These are phyloP conservation scores for Fallopia convolvulus DNA, from an alignment of 148 eudicot genomes.

Conservation along the genomic window DNA sequence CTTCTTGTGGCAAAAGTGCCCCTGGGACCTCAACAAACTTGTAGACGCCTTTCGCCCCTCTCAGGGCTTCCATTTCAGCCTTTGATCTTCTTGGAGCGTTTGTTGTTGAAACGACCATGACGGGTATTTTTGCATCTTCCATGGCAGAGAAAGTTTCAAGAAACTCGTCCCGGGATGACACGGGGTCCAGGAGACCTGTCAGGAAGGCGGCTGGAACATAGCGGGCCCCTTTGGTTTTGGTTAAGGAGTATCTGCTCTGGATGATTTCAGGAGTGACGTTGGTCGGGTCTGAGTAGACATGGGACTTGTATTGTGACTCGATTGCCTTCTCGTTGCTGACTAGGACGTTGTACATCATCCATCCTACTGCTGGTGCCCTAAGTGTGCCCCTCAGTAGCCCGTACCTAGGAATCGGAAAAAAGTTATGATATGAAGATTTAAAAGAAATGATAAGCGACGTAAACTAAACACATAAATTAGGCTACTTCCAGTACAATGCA, in stretches of 20 bases:
- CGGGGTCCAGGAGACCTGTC: conserved; percentile 88
- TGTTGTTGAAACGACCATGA: conserved; percentile 56
- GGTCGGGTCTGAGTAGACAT: conserved; percentile 72
- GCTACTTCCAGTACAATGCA: background rate
- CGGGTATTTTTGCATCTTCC: conserved; percentile 53
- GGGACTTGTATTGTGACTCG: conserved; percentile 83
- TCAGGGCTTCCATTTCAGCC: conserved; percentile 92
- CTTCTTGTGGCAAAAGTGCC: conserved; percentile 94
- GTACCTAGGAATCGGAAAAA: conserved; percentile 35
- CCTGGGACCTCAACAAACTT: conserved; percentile 91
- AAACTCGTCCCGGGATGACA: conserved; percentile 69
- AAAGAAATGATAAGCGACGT: background rate
- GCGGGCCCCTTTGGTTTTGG: conserved; percentile 83
- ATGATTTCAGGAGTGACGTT: conserved; percentile 72
- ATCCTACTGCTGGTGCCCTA: conserved; percentile 93
- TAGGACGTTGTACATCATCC: conserved; percentile 98
- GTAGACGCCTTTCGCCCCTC: conserved; percentile 66
- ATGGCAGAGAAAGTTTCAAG: conserved; percentile 49
- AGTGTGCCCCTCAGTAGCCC: conserved; percentile 85
- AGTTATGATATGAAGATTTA: background rate
- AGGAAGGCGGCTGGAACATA: conserved; percentile 96
- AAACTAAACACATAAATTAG: background rate
- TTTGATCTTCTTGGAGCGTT: conserved; percentile 88
- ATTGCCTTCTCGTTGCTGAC: conserved; percentile 92
- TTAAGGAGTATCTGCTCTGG: conserved; percentile 65